A percentile compares a stretch with the other conserved stretches of the same genome.
Evolutionary conservation across 805 yeast species (phyloP).

Genomic region (Yarrowia sp.): DNA sequence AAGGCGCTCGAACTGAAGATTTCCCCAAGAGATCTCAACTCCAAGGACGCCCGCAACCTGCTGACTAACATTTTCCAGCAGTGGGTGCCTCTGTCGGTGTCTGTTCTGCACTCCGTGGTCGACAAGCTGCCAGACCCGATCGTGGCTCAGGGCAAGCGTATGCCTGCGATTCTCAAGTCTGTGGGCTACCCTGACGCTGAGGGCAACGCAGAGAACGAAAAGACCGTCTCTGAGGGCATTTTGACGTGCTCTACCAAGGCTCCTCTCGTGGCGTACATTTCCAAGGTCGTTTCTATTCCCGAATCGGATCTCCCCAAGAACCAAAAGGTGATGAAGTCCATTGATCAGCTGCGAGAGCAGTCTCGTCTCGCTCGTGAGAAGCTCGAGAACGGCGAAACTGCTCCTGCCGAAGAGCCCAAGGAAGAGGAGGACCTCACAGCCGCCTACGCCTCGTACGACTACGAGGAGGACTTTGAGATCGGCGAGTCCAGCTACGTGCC

Average conservation of each 20-base stretch:
- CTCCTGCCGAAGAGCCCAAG: slow-evolving; percentile 27
- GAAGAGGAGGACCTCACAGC: slow-evolving; percentile 40
- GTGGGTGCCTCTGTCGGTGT: slow-evolving; percentile 91
- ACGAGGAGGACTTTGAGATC: slow-evolving; percentile 48
- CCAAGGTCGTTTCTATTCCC: slow-evolving; percentile 86
- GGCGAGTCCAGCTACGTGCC: slow-evolving; percentile 39
- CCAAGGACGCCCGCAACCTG: slow-evolving; percentile 69
- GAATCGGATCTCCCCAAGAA: slow-evolving; percentile 71
- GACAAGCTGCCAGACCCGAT: slow-evolving; percentile 83
- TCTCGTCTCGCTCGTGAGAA: slow-evolving; percentile 33
- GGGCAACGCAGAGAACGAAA: neutral
- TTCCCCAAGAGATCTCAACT: slow-evolving; percentile 69
- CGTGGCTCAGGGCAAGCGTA: slow-evolving; percentile 68
- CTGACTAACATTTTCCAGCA: slow-evolving; percentile 74
- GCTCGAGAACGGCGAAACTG: slow-evolving; percentile 27
- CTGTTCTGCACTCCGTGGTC: slow-evolving; percentile 78
- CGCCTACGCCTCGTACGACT: slow-evolving; percentile 51
- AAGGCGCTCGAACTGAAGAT: slow-evolving; percentile 66
- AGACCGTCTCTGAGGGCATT: slow-evolving; percentile 53
- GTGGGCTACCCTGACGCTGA: slow-evolving; percentile 49
- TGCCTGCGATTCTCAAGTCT: slow-evolving; percentile 62
- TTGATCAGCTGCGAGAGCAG: slow-evolving; percentile 33
- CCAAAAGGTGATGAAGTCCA: slow-evolving; percentile 39
- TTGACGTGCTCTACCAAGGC: slow-evolving; percentile 63
- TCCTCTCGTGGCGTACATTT: slow-evolving; percentile 72